These are phyloP conservation scores for Globisporangium megalacanthum DNA, from an alignment of 352 stramenopile species.

Conservation along the genomic window DNA sequence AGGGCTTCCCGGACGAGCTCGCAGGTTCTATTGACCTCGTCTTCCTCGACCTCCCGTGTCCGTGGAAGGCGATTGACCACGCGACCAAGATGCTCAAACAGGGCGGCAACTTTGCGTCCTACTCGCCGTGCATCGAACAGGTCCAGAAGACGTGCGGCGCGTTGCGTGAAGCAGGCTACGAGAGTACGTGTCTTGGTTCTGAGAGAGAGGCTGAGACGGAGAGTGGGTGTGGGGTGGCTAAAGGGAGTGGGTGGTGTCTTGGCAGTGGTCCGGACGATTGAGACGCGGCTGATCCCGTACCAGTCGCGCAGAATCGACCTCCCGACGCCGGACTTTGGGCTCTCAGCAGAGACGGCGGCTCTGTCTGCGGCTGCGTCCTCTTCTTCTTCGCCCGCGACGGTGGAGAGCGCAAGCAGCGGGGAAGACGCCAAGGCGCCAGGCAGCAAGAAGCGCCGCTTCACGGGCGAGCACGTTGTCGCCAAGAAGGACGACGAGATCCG, in stretches of 20 bases:
- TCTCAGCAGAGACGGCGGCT: slow-evolving; percentile 11
- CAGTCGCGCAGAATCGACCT: slow-evolving; percentile 60
- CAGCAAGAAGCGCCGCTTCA: slow-evolving; percentile 49
- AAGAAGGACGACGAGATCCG: slow-evolving; percentile 85
- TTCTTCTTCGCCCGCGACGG: background rate
- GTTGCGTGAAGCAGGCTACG: slow-evolving; percentile 73
- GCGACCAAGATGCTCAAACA: slow-evolving; percentile 91
- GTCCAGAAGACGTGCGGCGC: slow-evolving; percentile 89
- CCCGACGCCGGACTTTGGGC: slow-evolving; percentile 69
- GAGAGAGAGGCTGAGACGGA: background rate
- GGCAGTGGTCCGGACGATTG: slow-evolving; percentile 85
- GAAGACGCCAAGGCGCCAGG: slow-evolving; percentile 14
- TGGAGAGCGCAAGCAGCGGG: slow-evolving; percentile 16
- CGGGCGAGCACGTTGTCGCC: slow-evolving; percentile 64
- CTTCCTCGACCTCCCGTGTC: slow-evolving; percentile 97
- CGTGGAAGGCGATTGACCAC: slow-evolving; percentile 94
- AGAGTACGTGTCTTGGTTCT: slow-evolving; percentile 38
- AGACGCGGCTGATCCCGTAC: slow-evolving; percentile 90
- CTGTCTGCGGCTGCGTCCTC: slow-evolving; percentile 12
- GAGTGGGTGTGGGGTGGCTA: background rate
- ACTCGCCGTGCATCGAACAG: slow-evolving; percentile 99
- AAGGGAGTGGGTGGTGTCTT: slow-evolving; percentile 1
- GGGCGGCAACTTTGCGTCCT: slow-evolving; percentile 92
- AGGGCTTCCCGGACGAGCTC: slow-evolving; percentile 71
- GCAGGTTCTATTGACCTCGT: slow-evolving; percentile 89